Evolutionary conservation across 192 early-diverging fungal genomes (phyloP).

Genomic region (Anaeromyces robustus): DNA sequence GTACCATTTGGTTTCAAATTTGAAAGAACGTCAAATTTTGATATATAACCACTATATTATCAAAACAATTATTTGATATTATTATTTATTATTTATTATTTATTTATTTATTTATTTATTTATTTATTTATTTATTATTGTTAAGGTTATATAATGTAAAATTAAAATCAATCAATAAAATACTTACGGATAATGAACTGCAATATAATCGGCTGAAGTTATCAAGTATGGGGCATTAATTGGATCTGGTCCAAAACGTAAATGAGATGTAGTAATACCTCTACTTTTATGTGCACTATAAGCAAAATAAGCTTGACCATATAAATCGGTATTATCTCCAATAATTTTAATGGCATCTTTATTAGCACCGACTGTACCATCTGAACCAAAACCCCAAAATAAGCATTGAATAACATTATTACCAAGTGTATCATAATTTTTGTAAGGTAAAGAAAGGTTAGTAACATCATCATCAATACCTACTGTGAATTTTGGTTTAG

Average conservation of each 20-base stretch:
- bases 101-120: no score
- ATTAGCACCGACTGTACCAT: neutral
- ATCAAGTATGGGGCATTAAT: constrained; percentile 15
- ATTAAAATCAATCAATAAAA: constrained; percentile 44
- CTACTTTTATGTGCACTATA: neutral
- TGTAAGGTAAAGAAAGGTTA: neutral
- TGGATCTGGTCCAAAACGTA: constrained; percentile 30
- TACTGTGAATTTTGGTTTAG: neutral
- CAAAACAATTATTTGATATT: neutral
- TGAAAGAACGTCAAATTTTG: constrained; percentile 25
- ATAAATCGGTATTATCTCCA: neutral
- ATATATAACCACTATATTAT: constrained; percentile 7
- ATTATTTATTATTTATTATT: neutral
- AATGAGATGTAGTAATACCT: constrained; percentile 14
- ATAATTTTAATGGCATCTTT: neutral
- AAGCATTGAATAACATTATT: neutral
- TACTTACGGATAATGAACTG: constrained; percentile 36
- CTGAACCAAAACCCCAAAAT: neutral
- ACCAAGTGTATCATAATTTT: neutral
- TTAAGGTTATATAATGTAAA: constrained; percentile 7
- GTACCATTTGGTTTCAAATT: constrained; percentile 53
- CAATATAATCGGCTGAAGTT: constrained; percentile 33
- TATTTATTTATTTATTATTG: no score
- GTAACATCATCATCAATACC: neutral
- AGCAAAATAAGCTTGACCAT: neutral